Percentiles rank a stretch among this genome's conserved stretches.
Conservation (phyloP, 106 monocot species). For the Allium cepa region DNA sequence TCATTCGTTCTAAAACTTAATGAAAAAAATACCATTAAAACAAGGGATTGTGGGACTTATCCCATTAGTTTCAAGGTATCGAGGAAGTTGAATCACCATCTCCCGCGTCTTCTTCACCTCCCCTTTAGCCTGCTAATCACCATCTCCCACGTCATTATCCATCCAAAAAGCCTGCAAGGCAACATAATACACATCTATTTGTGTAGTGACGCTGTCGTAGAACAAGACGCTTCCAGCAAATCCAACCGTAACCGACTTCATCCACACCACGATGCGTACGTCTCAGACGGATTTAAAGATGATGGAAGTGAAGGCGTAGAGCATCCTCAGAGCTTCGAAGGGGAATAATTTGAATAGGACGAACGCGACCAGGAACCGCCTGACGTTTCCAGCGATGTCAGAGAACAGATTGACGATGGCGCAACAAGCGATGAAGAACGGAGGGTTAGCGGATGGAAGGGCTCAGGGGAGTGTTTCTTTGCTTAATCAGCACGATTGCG, state of each 20-base stretch:
- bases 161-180: conserved; percentile 27
- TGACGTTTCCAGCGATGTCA: conserved; percentile 45
- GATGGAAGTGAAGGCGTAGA: too few species aligned
- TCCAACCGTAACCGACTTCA: not conserved
- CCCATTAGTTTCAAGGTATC: too few species aligned
- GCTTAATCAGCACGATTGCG: too few species aligned
- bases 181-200: conserved; percentile 25
- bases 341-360: conserved; percentile 23
- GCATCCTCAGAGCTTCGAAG: too few species aligned
- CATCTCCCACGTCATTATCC: not conserved
- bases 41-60: too few species aligned
- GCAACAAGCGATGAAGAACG: not conserved
- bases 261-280: too few species aligned
- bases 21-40: too few species aligned
- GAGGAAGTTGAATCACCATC: not conserved
- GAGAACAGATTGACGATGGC: conserved; percentile 31
- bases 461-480: too few species aligned
- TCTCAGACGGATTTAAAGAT: too few species aligned
- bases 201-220: conserved; percentile 24
- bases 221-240: conserved; percentile 18
- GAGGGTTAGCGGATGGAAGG: not conserved
- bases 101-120: not conserved
- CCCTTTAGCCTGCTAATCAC: not conserved
- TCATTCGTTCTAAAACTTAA: too few species aligned
- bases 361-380: conserved; percentile 55